A percentile compares a stretch with the other conserved stretches of the same genome.
Evolutionary conservation across 192 early-diverging fungal species (phyloP).

Genomic region (Coemansia brasiliensis): DNA sequence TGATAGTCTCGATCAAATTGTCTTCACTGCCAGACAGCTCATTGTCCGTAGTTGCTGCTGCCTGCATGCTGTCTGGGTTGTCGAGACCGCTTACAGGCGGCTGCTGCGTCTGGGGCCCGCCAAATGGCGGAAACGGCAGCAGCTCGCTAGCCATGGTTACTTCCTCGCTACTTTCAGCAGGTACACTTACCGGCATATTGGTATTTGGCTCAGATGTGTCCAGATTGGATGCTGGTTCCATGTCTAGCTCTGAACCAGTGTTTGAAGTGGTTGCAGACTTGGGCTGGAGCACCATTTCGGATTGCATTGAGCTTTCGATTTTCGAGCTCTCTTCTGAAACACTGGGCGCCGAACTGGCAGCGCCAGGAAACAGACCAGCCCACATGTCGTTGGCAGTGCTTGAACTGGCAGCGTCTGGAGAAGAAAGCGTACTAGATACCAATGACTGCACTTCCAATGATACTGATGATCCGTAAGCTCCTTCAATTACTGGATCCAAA

Average conservation of each 20-base stretch:
- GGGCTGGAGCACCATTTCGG: slow-evolving; percentile 3
- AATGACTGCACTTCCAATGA: slow-evolving; percentile 13
- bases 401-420: not conserved
- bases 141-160: slow-evolving; percentile 35
- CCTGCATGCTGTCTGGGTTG: not conserved
- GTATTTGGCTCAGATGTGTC: not conserved
- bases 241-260: not conserved
- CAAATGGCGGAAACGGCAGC: slow-evolving; percentile 44
- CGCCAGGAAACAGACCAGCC: not conserved
- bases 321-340: not conserved
- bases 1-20: slow-evolving; percentile 28
- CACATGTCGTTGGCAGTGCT: not conserved
- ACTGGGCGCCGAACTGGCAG: slow-evolving; percentile 12
- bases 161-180: slow-evolving; percentile 17
- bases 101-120: slow-evolving; percentile 27
- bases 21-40: not conserved
- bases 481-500: not conserved
- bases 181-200: not conserved
- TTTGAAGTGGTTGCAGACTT: not conserved
- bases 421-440: too few species aligned
- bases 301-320: not conserved
- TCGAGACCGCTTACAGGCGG: slow-evolving; percentile 9
- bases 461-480: slow-evolving; percentile 9
- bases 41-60: not conserved
- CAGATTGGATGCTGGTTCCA: not conserved